phyloP scores from a whole-genome alignment of 106 monocot genomes.

The Dendrobium chrysotoxum region DNA sequence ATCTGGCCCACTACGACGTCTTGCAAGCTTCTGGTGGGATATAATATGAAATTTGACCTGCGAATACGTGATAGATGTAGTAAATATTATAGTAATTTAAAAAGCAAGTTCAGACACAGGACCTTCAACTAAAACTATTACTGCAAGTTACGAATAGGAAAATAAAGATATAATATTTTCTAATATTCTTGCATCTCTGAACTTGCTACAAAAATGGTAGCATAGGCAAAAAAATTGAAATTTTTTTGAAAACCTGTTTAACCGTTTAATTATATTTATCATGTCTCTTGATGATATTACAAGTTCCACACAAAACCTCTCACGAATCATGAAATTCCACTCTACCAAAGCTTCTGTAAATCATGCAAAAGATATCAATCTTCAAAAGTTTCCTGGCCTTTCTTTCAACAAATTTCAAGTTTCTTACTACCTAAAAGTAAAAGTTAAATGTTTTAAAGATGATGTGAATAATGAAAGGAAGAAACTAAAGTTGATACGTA shows the following conservation, averaged over 20 bases:
- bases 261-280: neutral
- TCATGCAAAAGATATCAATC: neutral
- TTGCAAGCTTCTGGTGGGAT: constrained; percentile 71
- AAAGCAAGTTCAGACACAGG: neutral
- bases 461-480: neutral
- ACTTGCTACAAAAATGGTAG: neutral
- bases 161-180: neutral
- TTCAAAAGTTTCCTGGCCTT: neutral
- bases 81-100: constrained; percentile 1
- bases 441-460: neutral
- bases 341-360: neutral
- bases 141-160: neutral
- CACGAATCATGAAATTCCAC: neutral
- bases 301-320: neutral
- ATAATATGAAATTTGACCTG: constrained; percentile 79
- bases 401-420: neutral
- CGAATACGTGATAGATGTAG: constrained; percentile 13
- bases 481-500: neutral
- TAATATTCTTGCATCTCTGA: neutral
- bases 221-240: neutral
- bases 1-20: constrained; percentile 25
- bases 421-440: neutral
- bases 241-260: neutral
- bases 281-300: neutral
- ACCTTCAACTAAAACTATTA: neutral